These are phyloP conservation scores for Bipolaris sorokiniana DNA, from an alignment of 2,329 filamentous ascomycete species.

Conservation along the genomic window DNA sequence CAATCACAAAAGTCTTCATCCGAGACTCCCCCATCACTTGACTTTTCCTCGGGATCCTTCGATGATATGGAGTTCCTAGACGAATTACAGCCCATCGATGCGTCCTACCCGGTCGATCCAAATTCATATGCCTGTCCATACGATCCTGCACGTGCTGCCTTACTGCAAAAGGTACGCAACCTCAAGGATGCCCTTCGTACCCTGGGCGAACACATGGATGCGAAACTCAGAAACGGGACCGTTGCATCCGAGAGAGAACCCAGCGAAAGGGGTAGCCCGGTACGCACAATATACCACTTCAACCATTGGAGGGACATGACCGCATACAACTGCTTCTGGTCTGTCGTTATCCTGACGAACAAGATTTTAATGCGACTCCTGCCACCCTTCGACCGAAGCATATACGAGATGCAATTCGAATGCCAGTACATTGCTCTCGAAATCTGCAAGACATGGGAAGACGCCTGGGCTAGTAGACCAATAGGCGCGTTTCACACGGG, in stretches of 20 bases:
- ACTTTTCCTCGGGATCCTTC: constrained; percentile 27
- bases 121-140: constrained; percentile 1
- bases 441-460: constrained; percentile 47
- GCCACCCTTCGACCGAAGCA: constrained; percentile 27
- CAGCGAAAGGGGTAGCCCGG: constrained; percentile 25
- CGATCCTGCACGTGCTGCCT: constrained; percentile 15
- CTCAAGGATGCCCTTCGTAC: constrained; percentile 33
- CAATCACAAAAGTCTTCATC: constrained; percentile 10
- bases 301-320: constrained; percentile 39
- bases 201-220: constrained; percentile 28
- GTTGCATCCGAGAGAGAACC: constrained; percentile 29
- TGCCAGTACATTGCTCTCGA: constrained; percentile 35
- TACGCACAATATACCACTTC: constrained; percentile 39
- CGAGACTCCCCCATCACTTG: constrained; percentile 28
- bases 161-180: constrained; percentile 32
- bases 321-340: constrained; percentile 43
- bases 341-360: constrained; percentile 40
- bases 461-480: constrained; percentile 41
- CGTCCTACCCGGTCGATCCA: not conserved
- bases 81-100: constrained; percentile 18
- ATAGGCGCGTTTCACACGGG: constrained; percentile 43
- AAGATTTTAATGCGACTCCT: constrained; percentile 39
- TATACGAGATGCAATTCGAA: constrained; percentile 35
- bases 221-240: constrained; percentile 31
- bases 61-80: constrained; percentile 21